Conservation (phyloP, 768 basidiomycete species). For the Macrolepiota fuliginosa region DNA sequence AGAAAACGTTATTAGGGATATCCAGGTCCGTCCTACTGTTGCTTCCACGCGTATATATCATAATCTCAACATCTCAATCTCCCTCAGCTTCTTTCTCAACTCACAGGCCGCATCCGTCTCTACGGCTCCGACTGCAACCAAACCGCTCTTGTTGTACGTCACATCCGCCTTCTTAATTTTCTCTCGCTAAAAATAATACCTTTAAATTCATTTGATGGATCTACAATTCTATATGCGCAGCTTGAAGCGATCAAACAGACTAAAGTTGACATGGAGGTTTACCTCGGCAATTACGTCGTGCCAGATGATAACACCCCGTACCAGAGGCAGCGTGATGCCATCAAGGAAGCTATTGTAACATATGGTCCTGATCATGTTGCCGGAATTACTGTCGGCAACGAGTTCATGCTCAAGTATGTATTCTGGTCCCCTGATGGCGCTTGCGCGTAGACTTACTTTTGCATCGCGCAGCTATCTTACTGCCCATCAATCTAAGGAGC, state of each 20-base stretch:
- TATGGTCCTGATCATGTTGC: conserved; percentile 76
- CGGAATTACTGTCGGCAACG: conserved; percentile 91
- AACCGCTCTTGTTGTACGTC: conserved; percentile 65
- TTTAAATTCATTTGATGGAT: background rate
- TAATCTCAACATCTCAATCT: background rate
- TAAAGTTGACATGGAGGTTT: conserved; percentile 84
- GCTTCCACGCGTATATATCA: background rate
- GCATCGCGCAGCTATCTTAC: conserved; percentile 53
- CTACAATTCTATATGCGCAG: conserved; percentile 25
- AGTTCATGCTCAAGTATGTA: conserved; percentile 77
- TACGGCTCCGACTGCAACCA: conserved; percentile 90
- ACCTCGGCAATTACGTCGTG: conserved; percentile 63
- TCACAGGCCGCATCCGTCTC: conserved; percentile 75
- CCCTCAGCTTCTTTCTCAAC: conserved; percentile 72
- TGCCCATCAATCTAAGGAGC: conserved; percentile 41
- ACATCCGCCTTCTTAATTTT: background rate
- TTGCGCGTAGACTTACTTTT: background rate
- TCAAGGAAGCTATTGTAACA: conserved; percentile 66
- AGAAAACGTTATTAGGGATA: conserved; percentile 66
- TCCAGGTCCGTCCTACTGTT: conserved; percentile 47
- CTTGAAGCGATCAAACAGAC: conserved; percentile 89
- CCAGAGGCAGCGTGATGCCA: conserved; percentile 59
- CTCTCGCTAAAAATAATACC: background rate
- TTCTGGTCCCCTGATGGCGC: background rate
- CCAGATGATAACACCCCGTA: conserved; percentile 65